Percentiles rank a stretch among this genome's conserved stretches.
phyloP scores from a whole-genome alignment of 2,329 filamentous ascomycete species.

The Diaporthe helianthi region DNA sequence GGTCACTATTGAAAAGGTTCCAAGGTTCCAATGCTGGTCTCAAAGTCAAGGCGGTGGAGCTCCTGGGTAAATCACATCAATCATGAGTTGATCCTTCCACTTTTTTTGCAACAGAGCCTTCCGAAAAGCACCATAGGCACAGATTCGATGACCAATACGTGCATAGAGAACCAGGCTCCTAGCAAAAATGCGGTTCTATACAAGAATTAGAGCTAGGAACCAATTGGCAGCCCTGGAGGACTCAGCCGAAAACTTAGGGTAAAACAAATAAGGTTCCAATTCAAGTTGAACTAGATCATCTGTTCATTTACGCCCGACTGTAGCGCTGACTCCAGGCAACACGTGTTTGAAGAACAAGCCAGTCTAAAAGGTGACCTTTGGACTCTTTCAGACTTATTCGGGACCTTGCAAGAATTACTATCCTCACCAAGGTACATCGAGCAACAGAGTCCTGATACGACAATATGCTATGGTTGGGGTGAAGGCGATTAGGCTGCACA shows the following conservation, averaged over 20 bases:
- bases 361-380: background rate
- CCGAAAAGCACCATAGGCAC: too few species aligned
- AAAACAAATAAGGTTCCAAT: background rate
- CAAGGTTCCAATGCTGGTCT: background rate
- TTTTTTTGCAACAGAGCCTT: background rate
- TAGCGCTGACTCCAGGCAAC: background rate
- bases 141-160: background rate
- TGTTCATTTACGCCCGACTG: background rate
- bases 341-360: background rate
- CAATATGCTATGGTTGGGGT: background rate
- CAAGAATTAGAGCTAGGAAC: background rate
- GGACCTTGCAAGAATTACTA: background rate
- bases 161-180: background rate
- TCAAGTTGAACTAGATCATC: background rate
- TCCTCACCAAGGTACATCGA: background rate
- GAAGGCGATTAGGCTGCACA: background rate
- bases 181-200: background rate
- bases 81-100: background rate
- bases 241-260: background rate
- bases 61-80: background rate
- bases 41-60: background rate
- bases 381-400: too few species aligned
- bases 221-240: background rate
- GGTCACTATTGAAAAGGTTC: background rate
- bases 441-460: background rate